Conservation (phyloP, 148 eudicot genomes). For the Agrostemma githago region DNA sequence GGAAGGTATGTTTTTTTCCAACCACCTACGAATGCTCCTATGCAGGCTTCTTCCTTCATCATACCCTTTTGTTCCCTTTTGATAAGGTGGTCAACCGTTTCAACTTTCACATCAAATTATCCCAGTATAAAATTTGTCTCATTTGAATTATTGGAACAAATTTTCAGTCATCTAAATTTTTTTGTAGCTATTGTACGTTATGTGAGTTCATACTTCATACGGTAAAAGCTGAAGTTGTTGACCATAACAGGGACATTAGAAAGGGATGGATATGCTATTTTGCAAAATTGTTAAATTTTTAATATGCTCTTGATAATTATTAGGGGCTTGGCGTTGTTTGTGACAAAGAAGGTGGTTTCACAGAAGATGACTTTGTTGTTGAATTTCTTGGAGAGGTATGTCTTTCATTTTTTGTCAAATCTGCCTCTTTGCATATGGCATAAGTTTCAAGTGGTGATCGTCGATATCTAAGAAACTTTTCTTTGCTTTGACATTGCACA, state of each 20-base stretch:
- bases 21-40: not conserved
- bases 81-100: too few relatives aligned
- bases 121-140: not conserved
- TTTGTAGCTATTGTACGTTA: not conserved
- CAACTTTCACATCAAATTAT: too few relatives aligned
- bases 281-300: slow-evolving; percentile 13
- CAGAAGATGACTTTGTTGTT: slow-evolving; percentile 85
- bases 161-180: not conserved
- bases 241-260: not conserved
- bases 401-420: not conserved
- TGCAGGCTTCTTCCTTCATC: not conserved
- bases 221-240: not conserved
- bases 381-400: slow-evolving; percentile 95
- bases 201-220: not conserved
- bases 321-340: slow-evolving; percentile 99
- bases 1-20: slow-evolving; percentile 54
- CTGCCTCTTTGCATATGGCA: not conserved
- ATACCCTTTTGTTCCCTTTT: not conserved
- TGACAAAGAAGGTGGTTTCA: slow-evolving; percentile 88
- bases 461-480: not conserved
- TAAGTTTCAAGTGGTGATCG: not conserved
- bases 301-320: slow-evolving; percentile 17
- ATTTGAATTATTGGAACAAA: not conserved
- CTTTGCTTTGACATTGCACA: not conserved
- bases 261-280: not conserved